phyloP scores from a whole-genome alignment of 306 rosid genomes.

The Casuarina glauca region DNA sequence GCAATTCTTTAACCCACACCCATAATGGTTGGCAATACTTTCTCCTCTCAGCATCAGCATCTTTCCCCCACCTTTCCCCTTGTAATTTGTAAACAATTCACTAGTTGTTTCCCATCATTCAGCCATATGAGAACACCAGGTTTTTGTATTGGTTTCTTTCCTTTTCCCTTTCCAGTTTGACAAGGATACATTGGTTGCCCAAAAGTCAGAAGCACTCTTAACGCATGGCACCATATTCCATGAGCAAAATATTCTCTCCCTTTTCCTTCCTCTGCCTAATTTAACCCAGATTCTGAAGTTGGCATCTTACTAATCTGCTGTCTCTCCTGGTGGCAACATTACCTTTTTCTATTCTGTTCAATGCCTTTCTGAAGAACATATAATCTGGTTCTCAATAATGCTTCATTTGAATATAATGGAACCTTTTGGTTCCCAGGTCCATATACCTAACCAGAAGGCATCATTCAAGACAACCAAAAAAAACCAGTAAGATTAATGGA shows the following conservation, averaged over 20 bases:
- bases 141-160: slow-evolving; percentile 11
- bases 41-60: slow-evolving; percentile 45
- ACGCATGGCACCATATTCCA: slow-evolving; percentile 32
- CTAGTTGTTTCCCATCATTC: slow-evolving; percentile 28
- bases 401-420: too few relatives aligned
- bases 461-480: too few relatives aligned
- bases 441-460: too few relatives aligned
- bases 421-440: too few relatives aligned
- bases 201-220: slow-evolving; percentile 10
- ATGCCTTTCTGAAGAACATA: not conserved
- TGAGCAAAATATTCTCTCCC: slow-evolving; percentile 9
- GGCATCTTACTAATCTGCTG: not conserved
- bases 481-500: not conserved
- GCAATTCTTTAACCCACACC: slow-evolving; percentile 24
- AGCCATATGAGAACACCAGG: slow-evolving; percentile 20
- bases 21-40: slow-evolving; percentile 29
- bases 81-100: not conserved
- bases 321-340: too few relatives aligned
- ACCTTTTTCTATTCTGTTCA: not conserved
- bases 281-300: slow-evolving; percentile 16
- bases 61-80: slow-evolving; percentile 27
- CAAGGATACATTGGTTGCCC: slow-evolving; percentile 9
- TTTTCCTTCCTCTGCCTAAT: slow-evolving; percentile 11
- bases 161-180: slow-evolving; percentile 20
- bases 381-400: too few relatives aligned